Evolutionary conservation across 352 stramenopile genomes (phyloP), one percentile per base, ranked within the genome.

Genomic region (Globisporangium paddicum): DNA sequence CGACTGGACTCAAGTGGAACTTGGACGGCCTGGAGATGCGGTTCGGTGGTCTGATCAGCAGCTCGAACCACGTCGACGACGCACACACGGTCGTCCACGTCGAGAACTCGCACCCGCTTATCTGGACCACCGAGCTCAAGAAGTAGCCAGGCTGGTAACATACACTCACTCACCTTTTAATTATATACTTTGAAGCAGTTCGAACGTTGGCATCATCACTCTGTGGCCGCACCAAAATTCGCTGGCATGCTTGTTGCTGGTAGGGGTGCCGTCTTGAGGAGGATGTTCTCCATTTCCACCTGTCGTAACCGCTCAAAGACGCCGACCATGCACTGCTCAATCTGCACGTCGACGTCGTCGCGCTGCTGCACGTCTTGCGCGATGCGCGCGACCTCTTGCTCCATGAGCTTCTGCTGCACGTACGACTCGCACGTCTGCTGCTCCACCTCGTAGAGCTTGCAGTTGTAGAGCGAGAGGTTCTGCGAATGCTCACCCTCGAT

Each of bases 1-100:
- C 95, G 0, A 82, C 68, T 16, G 96, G 96, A 8, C 79, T 98
- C 14, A 90, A 96, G 72, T 96, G 88, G 88, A 87, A 97, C 60
- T 57, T 97, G 14, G 64, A 65, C 23, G 72, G 70, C n/a, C 67
- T 84, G 41, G 68, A 72, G 30, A 89, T 90, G 58, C 60, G 56
- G 13, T 95, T 97, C 65, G 88, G 89, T 3, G 80, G 79, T 1
- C 66, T 95, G 16, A 82, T 96, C 40, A 95, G 82, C 62, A 93
- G 78, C 47, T 96, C 87, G 6, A 96, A 97, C 64, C 66, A 83
- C 49, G 65, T 96, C 18, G 70, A 82, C 26, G 72, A 77, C 28
- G 50, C 50, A 1, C 58, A 62, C 49, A 28, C 68, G 11, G 67
- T 75, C 28, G 86, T 97, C 21, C 66, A 72, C 18, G 85, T 96